A percentile compares a stretch with the other conserved stretches of the same genome.
phyloP scores from a whole-genome alignment of 2,329 filamentous ascomycete species.

The Cordyceps pruinosa region DNA sequence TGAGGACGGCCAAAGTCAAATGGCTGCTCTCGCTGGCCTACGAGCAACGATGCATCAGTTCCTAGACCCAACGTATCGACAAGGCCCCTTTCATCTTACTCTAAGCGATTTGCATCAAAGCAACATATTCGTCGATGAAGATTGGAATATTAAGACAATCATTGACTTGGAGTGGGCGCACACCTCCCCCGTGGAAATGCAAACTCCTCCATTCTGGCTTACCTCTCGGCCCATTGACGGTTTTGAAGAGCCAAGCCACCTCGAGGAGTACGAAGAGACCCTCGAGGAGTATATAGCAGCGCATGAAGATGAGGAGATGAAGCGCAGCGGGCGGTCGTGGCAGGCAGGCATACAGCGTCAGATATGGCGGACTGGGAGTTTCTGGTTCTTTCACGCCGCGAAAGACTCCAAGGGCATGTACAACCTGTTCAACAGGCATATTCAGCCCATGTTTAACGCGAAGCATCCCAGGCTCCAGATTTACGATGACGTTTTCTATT shows the following conservation, averaged over 20 bases:
- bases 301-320: not conserved
- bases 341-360: not conserved
- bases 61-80: slow-evolving; percentile 16
- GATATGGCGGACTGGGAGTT: not conserved
- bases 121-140: slow-evolving; percentile 28
- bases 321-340: not conserved
- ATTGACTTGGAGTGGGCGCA: slow-evolving; percentile 27
- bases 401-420: not conserved
- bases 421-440: not conserved
- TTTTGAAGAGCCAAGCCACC: not conserved
- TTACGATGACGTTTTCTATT: not conserved
- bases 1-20: slow-evolving; percentile 22
- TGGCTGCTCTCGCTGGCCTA: slow-evolving; percentile 24
- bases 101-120: slow-evolving; percentile 31
- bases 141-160: slow-evolving; percentile 24
- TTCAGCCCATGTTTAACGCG: not conserved
- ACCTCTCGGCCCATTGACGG: slow-evolving; percentile 13
- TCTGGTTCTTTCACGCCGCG: not conserved
- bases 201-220: slow-evolving; percentile 23
- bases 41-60: slow-evolving; percentile 20
- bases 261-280: not conserved
- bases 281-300: not conserved
- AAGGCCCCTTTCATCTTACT: slow-evolving; percentile 25
- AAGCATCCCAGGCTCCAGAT: not conserved
- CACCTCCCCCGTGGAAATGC: slow-evolving; percentile 20